A percentile compares a stretch with the other conserved stretches of the same genome.
Conservation (phyloP, 139 green algal species). For the Auxenochlorella pyrenoidosa region DNA sequence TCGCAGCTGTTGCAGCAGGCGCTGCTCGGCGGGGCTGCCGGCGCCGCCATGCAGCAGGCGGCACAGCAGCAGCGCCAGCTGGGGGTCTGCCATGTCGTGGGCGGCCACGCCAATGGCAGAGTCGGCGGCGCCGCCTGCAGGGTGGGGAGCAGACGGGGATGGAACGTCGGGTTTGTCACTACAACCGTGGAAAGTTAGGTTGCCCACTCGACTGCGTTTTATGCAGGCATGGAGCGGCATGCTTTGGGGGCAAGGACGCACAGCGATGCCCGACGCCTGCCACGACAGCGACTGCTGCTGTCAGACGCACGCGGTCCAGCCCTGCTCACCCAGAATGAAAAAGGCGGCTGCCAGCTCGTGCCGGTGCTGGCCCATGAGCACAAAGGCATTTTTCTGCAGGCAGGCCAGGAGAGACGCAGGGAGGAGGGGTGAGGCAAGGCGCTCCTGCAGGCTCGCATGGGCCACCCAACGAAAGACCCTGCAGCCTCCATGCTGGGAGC, state of each 20-base stretch:
- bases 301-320: not conserved
- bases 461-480: too few relatives aligned
- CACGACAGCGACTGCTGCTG: not conserved
- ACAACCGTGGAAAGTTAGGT: not conserved
- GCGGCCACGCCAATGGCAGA: constrained; percentile 77
- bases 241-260: not conserved
- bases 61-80: constrained; percentile 80
- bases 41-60: constrained; percentile 58
- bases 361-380: constrained; percentile 88
- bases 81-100: constrained; percentile 72
- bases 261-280: too few relatives aligned
- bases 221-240: too few relatives aligned
- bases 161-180: too few relatives aligned
- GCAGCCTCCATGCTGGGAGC: too few relatives aligned
- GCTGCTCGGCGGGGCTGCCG: constrained; percentile 7
- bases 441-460: not conserved
- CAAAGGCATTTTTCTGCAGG: constrained; percentile 80
- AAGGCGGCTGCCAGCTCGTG: constrained; percentile 85
- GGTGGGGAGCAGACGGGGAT: not conserved
- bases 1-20: constrained; percentile 11
- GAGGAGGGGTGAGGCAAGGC: too few relatives aligned
- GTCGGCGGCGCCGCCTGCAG: constrained; percentile 38
- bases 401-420: not conserved
- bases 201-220: too few relatives aligned
- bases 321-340: constrained; percentile 81